Evolutionary conservation across 1,284 basidiomycete genomes (phyloP).

Genomic region (Ustilago lituana): DNA sequence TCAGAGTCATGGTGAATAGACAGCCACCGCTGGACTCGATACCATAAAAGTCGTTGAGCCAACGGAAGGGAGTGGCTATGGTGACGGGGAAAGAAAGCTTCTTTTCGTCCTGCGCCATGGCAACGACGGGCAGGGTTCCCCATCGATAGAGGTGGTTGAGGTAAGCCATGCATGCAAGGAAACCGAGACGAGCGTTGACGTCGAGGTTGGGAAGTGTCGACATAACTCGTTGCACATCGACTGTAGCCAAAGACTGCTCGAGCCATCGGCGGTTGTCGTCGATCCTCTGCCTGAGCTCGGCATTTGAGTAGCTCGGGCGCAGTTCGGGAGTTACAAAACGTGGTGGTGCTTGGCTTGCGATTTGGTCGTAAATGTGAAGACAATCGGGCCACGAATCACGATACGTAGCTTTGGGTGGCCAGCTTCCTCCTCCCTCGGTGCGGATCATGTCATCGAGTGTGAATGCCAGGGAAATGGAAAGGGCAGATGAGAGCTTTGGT

Average conservation of each 20-base stretch:
- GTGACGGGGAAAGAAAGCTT: conserved; percentile 23
- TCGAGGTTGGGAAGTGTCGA: conserved; percentile 16
- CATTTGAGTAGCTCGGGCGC: conserved; percentile 37
- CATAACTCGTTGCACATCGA: conserved; percentile 28
- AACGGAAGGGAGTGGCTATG: conserved; percentile 30
- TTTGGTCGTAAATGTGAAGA: conserved; percentile 36
- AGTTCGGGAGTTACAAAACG: conserved; percentile 40
- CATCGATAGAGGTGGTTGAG: conserved; percentile 47
- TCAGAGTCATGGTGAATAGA: conserved; percentile 45
- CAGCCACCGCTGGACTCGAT: conserved; percentile 46
- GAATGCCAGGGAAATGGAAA: conserved; percentile 18
- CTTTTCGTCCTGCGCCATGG: conserved; percentile 48
- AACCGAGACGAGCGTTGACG: conserved; percentile 34
- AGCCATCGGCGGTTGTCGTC: conserved; percentile 44
- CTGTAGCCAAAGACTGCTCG: conserved; percentile 8
- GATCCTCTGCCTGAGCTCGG: conserved; percentile 29
- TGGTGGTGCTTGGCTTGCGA: conserved; percentile 34
- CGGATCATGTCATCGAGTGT: conserved; percentile 39
- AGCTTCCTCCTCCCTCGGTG: conserved; percentile 39
- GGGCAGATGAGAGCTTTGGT: conserved; percentile 31
- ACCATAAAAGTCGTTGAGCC: conserved; percentile 47
- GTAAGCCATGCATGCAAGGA: conserved; percentile 42
- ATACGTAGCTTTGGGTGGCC: conserved; percentile 44
- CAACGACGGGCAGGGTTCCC: conserved; percentile 44
- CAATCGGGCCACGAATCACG: conserved; percentile 38